phyloP scores from a whole-genome alignment of 306 rosid genomes.

The Casuarina cunninghamiana region DNA sequence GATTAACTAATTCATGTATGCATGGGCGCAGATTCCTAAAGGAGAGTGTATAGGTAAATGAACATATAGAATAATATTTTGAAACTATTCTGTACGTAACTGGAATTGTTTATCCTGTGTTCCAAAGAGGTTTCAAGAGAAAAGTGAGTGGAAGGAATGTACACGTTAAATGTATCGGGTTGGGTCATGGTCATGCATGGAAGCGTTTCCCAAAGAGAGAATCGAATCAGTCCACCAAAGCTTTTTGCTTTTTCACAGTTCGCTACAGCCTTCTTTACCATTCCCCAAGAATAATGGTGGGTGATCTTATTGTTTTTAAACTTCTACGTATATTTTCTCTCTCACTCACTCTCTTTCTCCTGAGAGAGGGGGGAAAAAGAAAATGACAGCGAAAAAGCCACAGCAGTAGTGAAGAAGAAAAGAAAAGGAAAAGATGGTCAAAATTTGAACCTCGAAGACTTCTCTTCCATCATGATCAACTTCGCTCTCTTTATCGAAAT shows the following conservation, averaged over 20 bases:
- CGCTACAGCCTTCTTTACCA: conserved; percentile 94
- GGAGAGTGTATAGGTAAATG: neutral
- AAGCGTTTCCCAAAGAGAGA: conserved; percentile 93
- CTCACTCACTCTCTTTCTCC: conserved; percentile 9
- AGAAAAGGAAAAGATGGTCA: conserved; percentile 87
- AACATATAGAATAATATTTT: neutral
- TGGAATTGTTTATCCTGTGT: conserved; percentile 16
- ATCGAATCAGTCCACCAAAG: conserved; percentile 66
- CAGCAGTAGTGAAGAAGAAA: conserved; percentile 38
- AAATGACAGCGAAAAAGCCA: conserved; percentile 76
- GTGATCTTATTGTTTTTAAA: conserved; percentile 37
- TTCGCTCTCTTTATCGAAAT: conserved; percentile 99
- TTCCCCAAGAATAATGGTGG: conserved; percentile 75
- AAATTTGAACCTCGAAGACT: conserved; percentile 88
- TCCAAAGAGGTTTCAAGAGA: conserved; percentile 29
- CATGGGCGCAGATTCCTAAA: conserved; percentile 1
- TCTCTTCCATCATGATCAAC: conserved; percentile 85
- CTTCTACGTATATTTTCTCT: conserved; percentile 9
- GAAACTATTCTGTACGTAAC: neutral
- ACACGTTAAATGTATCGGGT: conserved; percentile 45
- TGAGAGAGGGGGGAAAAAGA: conserved; percentile 43
- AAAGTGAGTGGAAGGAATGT: conserved; percentile 35
- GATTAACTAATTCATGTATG: neutral
- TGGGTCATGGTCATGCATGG: conserved; percentile 73
- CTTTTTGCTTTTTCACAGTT: conserved; percentile 90